Percentiles rank a stretch among this genome's conserved stretches.
Conservation (phyloP, 345 rosid genomes). For the Viola odorata region DNA sequence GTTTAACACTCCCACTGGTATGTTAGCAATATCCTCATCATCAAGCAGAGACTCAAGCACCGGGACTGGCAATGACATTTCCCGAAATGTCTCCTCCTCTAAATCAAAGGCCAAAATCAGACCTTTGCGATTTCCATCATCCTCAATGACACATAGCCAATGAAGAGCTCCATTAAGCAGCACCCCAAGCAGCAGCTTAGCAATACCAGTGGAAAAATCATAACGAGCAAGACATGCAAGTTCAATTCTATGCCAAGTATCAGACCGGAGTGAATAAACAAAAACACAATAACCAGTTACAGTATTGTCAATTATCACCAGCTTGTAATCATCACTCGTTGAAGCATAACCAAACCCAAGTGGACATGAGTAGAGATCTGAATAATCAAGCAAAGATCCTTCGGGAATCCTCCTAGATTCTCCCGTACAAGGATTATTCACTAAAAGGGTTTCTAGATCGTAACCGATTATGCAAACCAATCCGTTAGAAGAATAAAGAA, state of each 20-base stretch:
- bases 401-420: conserved; percentile 32
- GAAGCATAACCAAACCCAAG: conserved; percentile 39
- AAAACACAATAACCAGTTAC: background rate
- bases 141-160: background rate
- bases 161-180: conserved; percentile 8
- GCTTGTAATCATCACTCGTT: conserved; percentile 29
- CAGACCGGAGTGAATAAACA: conserved; percentile 1
- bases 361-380: too few species aligned
- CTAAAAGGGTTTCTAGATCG: too few species aligned
- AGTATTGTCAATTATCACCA: conserved; percentile 7
- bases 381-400: too few species aligned
- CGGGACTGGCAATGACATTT: background rate
- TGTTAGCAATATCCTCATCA: too few species aligned
- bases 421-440: conserved; percentile 42
- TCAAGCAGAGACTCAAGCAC: too few species aligned
- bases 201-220: too few species aligned
- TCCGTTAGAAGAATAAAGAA: conserved; percentile 40
- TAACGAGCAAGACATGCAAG: background rate
- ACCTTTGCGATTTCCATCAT: background rate
- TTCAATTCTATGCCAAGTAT: conserved; percentile 4
- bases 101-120: conserved; percentile 5
- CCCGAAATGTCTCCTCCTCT: background rate
- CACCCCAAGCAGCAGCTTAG: too few species aligned
- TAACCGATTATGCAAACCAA: too few species aligned
- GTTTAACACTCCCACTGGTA: background rate